Percentiles rank a stretch among this genome's conserved stretches.
Evolutionary conservation across 2,329 filamentous ascomycete species (phyloP).

Genomic region (Cladosporium oxysporum): DNA sequence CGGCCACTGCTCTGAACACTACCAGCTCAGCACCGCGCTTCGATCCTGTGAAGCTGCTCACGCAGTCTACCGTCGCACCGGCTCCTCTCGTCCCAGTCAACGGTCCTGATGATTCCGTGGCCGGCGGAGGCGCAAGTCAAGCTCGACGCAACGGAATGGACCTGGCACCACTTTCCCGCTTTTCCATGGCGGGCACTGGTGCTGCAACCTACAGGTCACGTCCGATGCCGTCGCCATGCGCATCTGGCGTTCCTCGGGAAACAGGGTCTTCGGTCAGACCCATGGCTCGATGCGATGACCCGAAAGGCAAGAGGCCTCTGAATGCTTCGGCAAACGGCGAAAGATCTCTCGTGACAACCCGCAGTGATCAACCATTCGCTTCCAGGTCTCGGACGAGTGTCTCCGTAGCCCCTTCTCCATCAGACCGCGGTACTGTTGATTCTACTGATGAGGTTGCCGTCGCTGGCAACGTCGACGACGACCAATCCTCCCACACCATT

Average conservation of each 20-base stretch:
- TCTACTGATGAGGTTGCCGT: no score
- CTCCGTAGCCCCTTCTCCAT: no score
- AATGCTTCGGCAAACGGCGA: not conserved
- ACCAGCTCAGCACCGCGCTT: not conserved
- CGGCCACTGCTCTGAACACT: not conserved
- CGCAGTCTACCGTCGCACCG: not conserved
- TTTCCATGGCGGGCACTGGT: not conserved
- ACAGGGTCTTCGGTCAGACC: not conserved
- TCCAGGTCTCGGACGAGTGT: not conserved
- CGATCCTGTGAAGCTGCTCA: not conserved
- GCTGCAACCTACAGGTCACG: not conserved
- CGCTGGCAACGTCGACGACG: no score
- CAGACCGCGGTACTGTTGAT: no score
- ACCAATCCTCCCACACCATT: no score
- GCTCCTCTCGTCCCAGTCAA: not conserved
- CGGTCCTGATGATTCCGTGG: not conserved
- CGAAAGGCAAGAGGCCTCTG: not conserved
- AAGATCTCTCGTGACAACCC: no score
- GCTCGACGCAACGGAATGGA: not conserved
- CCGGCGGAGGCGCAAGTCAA: not conserved
- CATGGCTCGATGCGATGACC: not conserved
- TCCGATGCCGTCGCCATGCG: not conserved
- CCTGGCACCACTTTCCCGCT: not conserved
- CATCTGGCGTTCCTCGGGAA: not conserved
- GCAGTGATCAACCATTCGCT: no score